Evolutionary conservation across 257 asterid species (phyloP).

Genomic region (Rhazya stricta): DNA sequence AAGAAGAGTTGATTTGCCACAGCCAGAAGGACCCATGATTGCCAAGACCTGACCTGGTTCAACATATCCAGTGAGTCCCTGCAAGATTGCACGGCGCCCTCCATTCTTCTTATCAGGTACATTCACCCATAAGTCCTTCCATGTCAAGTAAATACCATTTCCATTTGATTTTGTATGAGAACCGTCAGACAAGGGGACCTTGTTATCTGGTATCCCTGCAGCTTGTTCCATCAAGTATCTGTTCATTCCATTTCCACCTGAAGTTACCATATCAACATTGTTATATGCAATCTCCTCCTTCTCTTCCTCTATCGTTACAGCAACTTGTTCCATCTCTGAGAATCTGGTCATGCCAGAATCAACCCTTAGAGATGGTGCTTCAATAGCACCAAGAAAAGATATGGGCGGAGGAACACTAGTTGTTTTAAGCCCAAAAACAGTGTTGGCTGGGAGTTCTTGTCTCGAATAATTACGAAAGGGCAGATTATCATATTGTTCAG

Average conservation of each 20-base stretch:
- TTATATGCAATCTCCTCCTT: too few relatives aligned
- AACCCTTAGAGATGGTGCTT: neutral
- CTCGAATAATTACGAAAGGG: neutral
- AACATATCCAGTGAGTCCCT: conserved; percentile 50
- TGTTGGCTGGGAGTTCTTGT: neutral
- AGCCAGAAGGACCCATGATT: conserved; percentile 70
- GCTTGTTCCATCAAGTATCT: conserved; percentile 1
- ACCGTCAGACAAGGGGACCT: neutral
- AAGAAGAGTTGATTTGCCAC: conserved; percentile 67
- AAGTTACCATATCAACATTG: neutral
- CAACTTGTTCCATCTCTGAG: neutral
- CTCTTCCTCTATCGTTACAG: neutral
- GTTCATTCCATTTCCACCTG: neutral
- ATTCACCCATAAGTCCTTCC: conserved; percentile 8
- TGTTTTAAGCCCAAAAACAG: neutral
- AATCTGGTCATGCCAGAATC: neutral
- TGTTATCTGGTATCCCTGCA: neutral
- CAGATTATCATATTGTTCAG: neutral
- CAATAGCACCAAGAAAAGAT: neutral
- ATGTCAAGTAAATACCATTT: conserved; percentile 1
- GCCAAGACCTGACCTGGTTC: conserved; percentile 49
- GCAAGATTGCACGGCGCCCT: conserved; percentile 38
- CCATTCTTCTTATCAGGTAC: conserved; percentile 23
- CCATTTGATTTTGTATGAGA: neutral
- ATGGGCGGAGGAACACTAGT: conserved; percentile 1